Base-by-base conservation (phyloP, 108 stramenopile species). In the Asterionellopsis glacialis region DNA sequence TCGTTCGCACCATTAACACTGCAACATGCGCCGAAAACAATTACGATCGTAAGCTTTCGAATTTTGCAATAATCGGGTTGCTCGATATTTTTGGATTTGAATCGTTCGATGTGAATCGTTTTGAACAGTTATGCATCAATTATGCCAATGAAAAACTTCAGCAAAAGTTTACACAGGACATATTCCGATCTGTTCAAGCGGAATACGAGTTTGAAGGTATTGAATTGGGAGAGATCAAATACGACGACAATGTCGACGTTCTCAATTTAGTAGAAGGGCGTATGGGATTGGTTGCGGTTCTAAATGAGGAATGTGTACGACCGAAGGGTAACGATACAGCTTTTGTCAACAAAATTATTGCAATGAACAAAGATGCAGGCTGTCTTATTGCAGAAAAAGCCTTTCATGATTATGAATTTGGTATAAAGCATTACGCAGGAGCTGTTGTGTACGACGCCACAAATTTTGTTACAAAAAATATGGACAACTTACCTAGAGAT, bases 1-100 rank as follows among this genome's bases (percentile, higher is more conserved):
- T 98, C 45, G 97, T 99, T 41, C 67, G 70, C 25, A 89, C 87
- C 55, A 91, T 97, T 61, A 99, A 99, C 72, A 89, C 82, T 60
- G 75, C 83, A 38, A 96, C 94, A 48, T 45, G 89, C 76, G 71
- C 87, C 54, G 68, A 79, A 63, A 61, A 67, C 55, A 68, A 74
- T 64, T 78, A 80, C 64, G 50, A 58, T 14, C 39, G 43, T 28
- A 57, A 56, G 21, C 19, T 47, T 7, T 13, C 51, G 41, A 73
- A 74, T 15, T 81, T 75, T 62, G 83, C 79, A 39, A 77, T 81
- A 43, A 88, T 94, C 45, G 88, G 89, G 11, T 71, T 94, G 13
- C 57, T 98, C 59, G 97, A 98, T 77, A 96, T 98, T 50, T 98
- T 96, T 76, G 97, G 97, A 4, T 98, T 98, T 61, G 97, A 98